These are phyloP conservation scores for Xanthoconium purpureum DNA, from an alignment of 768 basidiomycete genomes.

Conservation along the genomic window DNA sequence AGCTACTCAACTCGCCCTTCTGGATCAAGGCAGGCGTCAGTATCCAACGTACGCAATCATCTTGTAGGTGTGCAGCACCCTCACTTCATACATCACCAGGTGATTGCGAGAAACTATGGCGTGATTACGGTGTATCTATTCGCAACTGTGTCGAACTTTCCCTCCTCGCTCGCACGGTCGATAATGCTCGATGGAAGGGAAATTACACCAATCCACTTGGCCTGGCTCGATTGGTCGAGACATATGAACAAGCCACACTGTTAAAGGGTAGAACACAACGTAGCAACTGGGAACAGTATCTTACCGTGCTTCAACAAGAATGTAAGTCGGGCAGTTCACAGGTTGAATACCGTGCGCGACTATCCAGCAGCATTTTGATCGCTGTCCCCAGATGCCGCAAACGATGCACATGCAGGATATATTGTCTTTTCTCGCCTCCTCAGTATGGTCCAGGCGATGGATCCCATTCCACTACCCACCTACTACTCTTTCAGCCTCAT, in stretches of 20 bases:
- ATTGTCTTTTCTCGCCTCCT: constrained; percentile 47
- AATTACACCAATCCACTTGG: constrained; percentile 59
- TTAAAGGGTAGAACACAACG: constrained; percentile 57
- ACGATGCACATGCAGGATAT: constrained; percentile 69
- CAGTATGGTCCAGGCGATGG: constrained; percentile 39
- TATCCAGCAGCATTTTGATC: constrained; percentile 9
- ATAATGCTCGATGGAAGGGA: constrained; percentile 72
- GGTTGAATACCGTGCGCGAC: not conserved
- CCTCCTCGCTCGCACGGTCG: constrained; percentile 65
- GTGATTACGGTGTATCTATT: constrained; percentile 39
- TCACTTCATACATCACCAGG: constrained; percentile 37
- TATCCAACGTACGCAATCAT: constrained; percentile 54
- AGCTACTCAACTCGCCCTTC: constrained; percentile 50
- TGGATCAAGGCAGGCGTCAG: constrained; percentile 69
- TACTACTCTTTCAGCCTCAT: constrained; percentile 61
- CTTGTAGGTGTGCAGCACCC: not conserved
- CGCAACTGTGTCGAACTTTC: constrained; percentile 65
- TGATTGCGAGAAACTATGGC: constrained; percentile 65
- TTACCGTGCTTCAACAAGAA: constrained; percentile 48
- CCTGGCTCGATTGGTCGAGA: constrained; percentile 60
- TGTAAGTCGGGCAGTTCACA: constrained; percentile 44
- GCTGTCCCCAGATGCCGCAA: constrained; percentile 54
- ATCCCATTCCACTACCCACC: constrained; percentile 29
- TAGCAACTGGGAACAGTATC: constrained; percentile 65
- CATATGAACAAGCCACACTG: constrained; percentile 52